Base-by-base conservation (phyloP, 2,329 filamentous ascomycete species). In the Pseudogymnoascus sp. region DNA sequence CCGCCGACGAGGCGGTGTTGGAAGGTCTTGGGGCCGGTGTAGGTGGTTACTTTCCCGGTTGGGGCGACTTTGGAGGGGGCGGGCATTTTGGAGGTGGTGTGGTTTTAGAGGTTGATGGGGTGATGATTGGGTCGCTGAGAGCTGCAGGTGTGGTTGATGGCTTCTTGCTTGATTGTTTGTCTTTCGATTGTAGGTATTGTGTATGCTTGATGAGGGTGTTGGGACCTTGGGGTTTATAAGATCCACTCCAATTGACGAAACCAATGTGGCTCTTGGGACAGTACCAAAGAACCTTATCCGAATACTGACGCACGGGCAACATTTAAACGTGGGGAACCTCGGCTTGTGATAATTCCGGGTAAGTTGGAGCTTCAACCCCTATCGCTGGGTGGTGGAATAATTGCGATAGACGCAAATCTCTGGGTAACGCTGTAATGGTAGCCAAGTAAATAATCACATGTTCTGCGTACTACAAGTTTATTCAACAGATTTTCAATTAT, bases 141-240 rank as follows among this genome's bases (percentile, higher is more conserved):
- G 4, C 7, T 5, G 18, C 21, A 25, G 18, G 18, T 42, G 15
- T 42, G 4, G 39, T 42, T 21, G 15, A 13, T 42, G 8, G 4
- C 9, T 21, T 25, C 4, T 4, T 15, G 9, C 12, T 42, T 21
- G 39, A 25, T 25, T 37, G 13, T 37, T 2, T 37, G 12, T 13
- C 4, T n/a, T 13, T 13, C 12, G 35, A 18, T 13, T 13, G 5
- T 37, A 13, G 35, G 2, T 52, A 52, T 33, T 55, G 45, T 18
- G n/a, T 33, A 55, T 55, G 48, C 27, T 33, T 33, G 29, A 18
- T n/a, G 27, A 10, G 48, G n/a, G n/a, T 55, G 48, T 55, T 55
- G 48, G 48, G 48, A 55, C 48, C 48, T 55, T 35, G 29, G 15
- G 48, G 48, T 55, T 55, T 55, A 55, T 55, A 55, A 12, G 45